Base-by-base conservation (phyloP, 306 rosid species). In the Alnus glutinosa region DNA sequence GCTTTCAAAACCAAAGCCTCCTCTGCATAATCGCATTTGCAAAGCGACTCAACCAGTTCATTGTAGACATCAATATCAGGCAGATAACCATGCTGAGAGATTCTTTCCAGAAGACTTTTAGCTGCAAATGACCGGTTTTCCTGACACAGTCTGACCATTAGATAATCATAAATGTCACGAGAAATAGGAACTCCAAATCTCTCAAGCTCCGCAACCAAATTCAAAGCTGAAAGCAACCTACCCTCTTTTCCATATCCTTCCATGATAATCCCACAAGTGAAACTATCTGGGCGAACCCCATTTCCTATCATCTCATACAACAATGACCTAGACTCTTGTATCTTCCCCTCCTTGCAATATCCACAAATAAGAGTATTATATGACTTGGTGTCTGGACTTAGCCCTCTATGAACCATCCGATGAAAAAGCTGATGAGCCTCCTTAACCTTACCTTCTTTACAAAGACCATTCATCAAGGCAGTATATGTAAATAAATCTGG, bases 351-450 rank as follows among this genome's bases (percentile, higher is more conserved):
- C 54, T 82, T 84, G 69, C 91, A 89, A 80, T 94, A 94, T 72
- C 89, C 97, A 81, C 77, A 72, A 77, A 94, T 82, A 66, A 94
- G 92, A 79, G 97, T 88, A 70, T 92, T 94, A 80, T 89, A 94
- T 0, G 87, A 75, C 63, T 90, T 82, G n/a, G 79, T 28, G 3
- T 92, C 97, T 15, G 97, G 93, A 78, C 72, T 54, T 80, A 91
- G 73, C 55, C 95, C 98, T 83, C 92, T 87, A 34, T 91, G 85
- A 55, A 91, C 81, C 97, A 92, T 94, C 48, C 85, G 87, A 84
- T 94, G 90, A 78, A 94, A 94, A 83, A 94, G 91, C 80, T 91
- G 93, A 88, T 92, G 98, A 80, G 98, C 97, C 82, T 94, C 92
- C 81, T 82, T 90, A 48, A 87, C 76, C 74, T 81, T 89, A 71